Evolutionary conservation across 768 basidiomycete genomes (phyloP), one percentile per base, ranked within the genome.

Genomic region (Lyophyllum decastes): DNA sequence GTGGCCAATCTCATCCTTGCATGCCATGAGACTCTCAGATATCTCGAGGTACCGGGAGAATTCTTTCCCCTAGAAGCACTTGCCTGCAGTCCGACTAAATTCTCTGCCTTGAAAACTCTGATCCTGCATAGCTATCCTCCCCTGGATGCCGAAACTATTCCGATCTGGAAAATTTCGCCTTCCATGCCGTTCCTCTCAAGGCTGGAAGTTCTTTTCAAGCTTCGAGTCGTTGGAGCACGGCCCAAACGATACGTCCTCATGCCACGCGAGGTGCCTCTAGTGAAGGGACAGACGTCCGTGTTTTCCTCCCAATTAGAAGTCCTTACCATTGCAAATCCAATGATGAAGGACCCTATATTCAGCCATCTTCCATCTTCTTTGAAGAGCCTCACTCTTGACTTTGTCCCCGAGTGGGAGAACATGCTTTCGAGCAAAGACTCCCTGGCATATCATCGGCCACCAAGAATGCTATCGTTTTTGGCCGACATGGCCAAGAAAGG

Each of bases 11-110:
- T 58, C 26, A 47, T 62, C n/a, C 44, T 58, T n/a, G 61, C 57
- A 24, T 62, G 57, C 35, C 45, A 55, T 21, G 35, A 52, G 9
- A 58, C 53, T 26, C 57, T 58, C 11, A 33, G 40, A 24, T 33
- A 61, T 30, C 52, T 61, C n/a, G 61, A 61, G 53, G 14, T 62
- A n/a, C 61, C 61, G 12, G 61, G 57, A 10, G 61, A 62, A 49
- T 62, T 48, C 27, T 55, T 48, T 58, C 53, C 53, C 1, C 11
- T 52, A 25, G 57, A 52, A 27, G 26, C 46, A 8, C 40, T 62
- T n/a, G 27, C 53, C 11, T 48, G 44, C 14, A 35, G 49, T 9
- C 4, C 22, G 8, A 38, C 53, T n/a, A 55, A 46, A 27, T 52
- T 62, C 19, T 25, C 27, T 35, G 41, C 35, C 33, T 45, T 62